Evolutionary conservation across 148 eudicot species (phyloP), one percentile per base, ranked within the genome.

Genomic region (Linanthus parryae): DNA sequence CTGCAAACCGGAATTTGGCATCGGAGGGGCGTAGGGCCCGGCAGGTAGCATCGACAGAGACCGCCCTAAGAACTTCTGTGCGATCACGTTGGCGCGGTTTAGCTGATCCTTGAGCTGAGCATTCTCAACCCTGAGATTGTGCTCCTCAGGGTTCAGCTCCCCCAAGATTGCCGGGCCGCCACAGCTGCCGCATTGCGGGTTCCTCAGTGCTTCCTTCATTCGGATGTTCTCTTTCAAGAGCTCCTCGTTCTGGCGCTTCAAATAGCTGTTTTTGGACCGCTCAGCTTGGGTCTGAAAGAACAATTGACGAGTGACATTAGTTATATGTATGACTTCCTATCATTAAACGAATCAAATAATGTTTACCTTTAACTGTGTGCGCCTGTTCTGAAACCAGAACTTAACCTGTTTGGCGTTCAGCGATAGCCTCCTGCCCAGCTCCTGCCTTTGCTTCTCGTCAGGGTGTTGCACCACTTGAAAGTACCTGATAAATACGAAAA

Each of bases 311-410:
- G 31, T 59, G 48, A 26, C 41, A 42, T 29, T 13, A 37, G 41
- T 21, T 5, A 43, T 18, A n/a, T 29, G 24, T 16, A 58, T 11
- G n/a, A 30, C n/a, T n/a, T 33, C 29, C 8, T 44, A 24, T 44
- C 15, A 12, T 12, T 27, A 13, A 7, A 46, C 15, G 44, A 43
- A 61, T 7, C 14, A 23, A 58, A 44, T 47, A 1, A 6, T 29
- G 26, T 30, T 56, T 80, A 86, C 97, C 97, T 91, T 91, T 75
- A 81, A 33, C 46, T 86, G 95, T 9, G 97, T 86, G 38, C 95
- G 75, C 12, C 81, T 76, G 54, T 91, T 91, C 39, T 86, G 97
- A 65, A 91, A 91, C 97, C 95, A 91, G 69, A 83, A 86, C 62
- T 91, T 86, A 19, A 91, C 92, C 58, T 86, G 92, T 35, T 64